Percentiles rank a stretch among this genome's conserved stretches.
Evolutionary conservation across 208 protist genomes (phyloP).

Genomic region (Leishmania braziliensis): DNA sequence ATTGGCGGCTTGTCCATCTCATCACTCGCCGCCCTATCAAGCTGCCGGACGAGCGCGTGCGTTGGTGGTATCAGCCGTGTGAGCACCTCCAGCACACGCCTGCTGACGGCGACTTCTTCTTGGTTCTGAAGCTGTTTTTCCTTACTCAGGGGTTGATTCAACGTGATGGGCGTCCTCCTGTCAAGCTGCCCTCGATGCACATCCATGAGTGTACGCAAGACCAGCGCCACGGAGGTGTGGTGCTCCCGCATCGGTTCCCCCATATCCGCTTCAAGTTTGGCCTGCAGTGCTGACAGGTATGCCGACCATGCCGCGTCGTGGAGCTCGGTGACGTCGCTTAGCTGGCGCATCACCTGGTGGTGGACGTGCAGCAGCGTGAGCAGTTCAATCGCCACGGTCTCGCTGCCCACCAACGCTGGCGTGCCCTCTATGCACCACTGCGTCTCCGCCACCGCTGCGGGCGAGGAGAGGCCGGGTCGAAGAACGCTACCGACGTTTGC

Average conservation of each 20-base stretch:
- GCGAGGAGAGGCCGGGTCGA: neutral
- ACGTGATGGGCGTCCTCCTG: neutral
- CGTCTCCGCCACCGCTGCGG: neutral
- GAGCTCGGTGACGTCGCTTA: neutral
- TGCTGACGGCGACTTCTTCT: constrained; percentile 7
- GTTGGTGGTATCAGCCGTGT: constrained; percentile 8
- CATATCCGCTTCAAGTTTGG: constrained; percentile 4
- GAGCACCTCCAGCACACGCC: constrained; percentile 13
- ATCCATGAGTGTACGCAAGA: constrained; percentile 18
- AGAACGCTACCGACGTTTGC: neutral
- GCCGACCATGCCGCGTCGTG: constrained; percentile 10
- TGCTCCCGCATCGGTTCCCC: neutral
- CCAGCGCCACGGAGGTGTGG: constrained; percentile 4
- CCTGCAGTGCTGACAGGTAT: constrained; percentile 11
- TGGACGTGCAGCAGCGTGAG: constrained; percentile 28
- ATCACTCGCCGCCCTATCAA: neutral
- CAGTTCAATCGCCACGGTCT: constrained; percentile 6
- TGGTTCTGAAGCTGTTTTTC: neutral
- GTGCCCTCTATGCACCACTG: neutral
- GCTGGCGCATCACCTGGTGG: neutral
- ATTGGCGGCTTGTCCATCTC: neutral
- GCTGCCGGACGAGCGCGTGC: neutral
- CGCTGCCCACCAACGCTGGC: neutral
- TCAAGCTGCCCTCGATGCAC: constrained; percentile 18
- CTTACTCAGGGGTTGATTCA: neutral